Evolutionary conservation across 2,329 filamentous ascomycete species (phyloP).

Genomic region (Colletotrichum tofieldiae): DNA sequence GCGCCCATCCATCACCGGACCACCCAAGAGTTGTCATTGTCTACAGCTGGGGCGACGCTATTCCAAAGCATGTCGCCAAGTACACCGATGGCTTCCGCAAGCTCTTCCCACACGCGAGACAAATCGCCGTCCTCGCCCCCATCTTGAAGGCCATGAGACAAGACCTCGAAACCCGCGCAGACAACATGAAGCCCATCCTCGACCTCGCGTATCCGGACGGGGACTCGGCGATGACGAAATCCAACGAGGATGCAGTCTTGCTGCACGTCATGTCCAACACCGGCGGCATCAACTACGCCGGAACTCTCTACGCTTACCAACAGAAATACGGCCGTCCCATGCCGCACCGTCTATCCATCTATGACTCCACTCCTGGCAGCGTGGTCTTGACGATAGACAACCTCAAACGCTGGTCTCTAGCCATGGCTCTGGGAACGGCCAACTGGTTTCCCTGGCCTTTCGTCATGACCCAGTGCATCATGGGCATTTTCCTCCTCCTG

Average conservation of each 20-base stretch:
- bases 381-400: conserved; percentile 59
- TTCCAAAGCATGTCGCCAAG: conserved; percentile 69
- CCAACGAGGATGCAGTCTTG: conserved; percentile 54
- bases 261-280: conserved; percentile 73
- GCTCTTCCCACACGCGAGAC: conserved; percentile 66
- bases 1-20: conserved; percentile 38
- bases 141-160: conserved; percentile 64
- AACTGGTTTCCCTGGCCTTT: conserved; percentile 66
- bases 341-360: conserved; percentile 64
- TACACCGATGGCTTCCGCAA: conserved; percentile 67
- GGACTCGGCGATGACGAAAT: conserved; percentile 37
- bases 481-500: conserved; percentile 58
- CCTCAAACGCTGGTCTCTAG: conserved; percentile 66
- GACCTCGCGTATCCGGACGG: conserved; percentile 53
- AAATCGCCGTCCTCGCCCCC: conserved; percentile 67
- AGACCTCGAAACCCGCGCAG: conserved; percentile 59
- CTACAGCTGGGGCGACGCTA: conserved; percentile 72
- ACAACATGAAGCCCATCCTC: conserved; percentile 63
- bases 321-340: conserved; percentile 56
- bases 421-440: conserved; percentile 67
- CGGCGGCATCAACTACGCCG: conserved; percentile 68
- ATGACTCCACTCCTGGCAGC: conserved; percentile 69
- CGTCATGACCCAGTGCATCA: conserved; percentile 62
- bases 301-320: conserved; percentile 64
- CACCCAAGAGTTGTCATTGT: conserved; percentile 66